Conservation (phyloP, 441 rosid species). For the Mallotus repandus region DNA sequence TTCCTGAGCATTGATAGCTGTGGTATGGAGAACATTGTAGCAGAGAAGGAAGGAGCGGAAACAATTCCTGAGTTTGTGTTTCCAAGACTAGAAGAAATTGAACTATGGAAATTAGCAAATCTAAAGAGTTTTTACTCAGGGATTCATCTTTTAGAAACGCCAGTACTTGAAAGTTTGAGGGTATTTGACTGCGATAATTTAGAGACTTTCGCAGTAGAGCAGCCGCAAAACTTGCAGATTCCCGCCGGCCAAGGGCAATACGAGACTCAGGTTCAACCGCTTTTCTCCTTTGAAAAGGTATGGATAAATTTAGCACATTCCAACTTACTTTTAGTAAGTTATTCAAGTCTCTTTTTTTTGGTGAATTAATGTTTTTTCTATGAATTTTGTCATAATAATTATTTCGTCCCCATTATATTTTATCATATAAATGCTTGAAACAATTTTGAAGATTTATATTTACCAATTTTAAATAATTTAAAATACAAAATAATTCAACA, state of each 20-base stretch:
- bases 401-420: too few relatives aligned
- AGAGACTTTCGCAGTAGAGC: neutral
- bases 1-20: conserved; percentile 7
- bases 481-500: too few relatives aligned
- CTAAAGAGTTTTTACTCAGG: conserved; percentile 15
- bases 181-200: neutral
- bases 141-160: conserved; percentile 10
- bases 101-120: neutral
- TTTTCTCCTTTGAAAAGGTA: neutral
- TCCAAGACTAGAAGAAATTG: neutral
- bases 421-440: too few relatives aligned
- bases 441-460: too few relatives aligned
- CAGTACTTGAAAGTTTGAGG: neutral
- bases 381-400: too few relatives aligned
- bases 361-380: too few relatives aligned
- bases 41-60: neutral
- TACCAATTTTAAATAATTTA: too few relatives aligned
- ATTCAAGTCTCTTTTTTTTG: too few relatives aligned
- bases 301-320: too few relatives aligned
- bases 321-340: too few relatives aligned
- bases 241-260: too few relatives aligned
- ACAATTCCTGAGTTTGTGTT: conserved; percentile 8
- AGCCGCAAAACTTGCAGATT: neutral
- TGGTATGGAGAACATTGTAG: conserved; percentile 25
- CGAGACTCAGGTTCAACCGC: neutral